Percentiles rank a stretch among this genome's conserved stretches.
Evolutionary conservation across 306 rosid genomes (phyloP).

Genomic region (Rosa persica): DNA sequence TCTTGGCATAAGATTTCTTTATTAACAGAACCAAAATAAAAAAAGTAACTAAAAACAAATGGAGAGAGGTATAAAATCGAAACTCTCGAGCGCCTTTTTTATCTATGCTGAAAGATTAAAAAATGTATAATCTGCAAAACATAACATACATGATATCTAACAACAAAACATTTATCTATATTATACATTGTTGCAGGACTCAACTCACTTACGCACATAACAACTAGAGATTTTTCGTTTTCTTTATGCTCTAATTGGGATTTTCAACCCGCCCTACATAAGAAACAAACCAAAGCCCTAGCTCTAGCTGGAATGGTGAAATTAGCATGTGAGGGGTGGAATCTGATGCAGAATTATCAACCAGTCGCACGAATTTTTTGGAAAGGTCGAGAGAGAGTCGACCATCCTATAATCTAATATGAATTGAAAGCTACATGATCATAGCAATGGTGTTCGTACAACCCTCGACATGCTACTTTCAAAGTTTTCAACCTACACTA

Average conservation of each 20-base stretch:
- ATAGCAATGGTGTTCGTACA: conserved; percentile 37
- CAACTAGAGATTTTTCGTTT: not conserved
- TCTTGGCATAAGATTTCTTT: too few relatives aligned
- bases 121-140: too few relatives aligned
- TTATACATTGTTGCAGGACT: not conserved
- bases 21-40: too few relatives aligned
- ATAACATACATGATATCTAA: too few relatives aligned
- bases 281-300: conserved; percentile 31
- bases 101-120: too few relatives aligned
- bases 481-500: conserved; percentile 13
- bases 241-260: not conserved
- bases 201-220: not conserved
- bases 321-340: conserved; percentile 69
- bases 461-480: conserved; percentile 23
- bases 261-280: not conserved
- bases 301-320: conserved; percentile 48
- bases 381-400: conserved; percentile 16
- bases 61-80: too few relatives aligned
- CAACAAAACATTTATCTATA: too few relatives aligned
- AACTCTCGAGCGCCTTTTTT: too few relatives aligned
- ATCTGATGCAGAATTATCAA: conserved; percentile 40
- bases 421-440: conserved; percentile 22
- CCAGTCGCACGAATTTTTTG: conserved; percentile 18
- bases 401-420: conserved; percentile 11
- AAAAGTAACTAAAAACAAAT: too few relatives aligned